Percentiles rank a stretch among this genome's conserved stretches.
Conservation (phyloP, 2,329 filamentous ascomycete species). For the Penicillium sp. region DNA sequence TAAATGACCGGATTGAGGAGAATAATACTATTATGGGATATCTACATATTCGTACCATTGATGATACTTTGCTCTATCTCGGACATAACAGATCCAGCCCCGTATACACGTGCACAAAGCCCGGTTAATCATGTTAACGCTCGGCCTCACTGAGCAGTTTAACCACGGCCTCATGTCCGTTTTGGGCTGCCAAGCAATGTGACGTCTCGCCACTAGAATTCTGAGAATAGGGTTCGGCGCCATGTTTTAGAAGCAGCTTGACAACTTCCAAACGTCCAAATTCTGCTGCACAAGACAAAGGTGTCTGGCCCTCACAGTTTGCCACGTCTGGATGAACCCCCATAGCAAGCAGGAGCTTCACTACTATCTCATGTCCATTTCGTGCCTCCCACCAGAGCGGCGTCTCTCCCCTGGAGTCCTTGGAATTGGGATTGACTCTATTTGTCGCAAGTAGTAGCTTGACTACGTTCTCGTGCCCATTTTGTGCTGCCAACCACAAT, state of each 20-base stretch:
- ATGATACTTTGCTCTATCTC: too few relatives aligned
- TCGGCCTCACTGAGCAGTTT: background rate
- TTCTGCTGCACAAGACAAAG: background rate
- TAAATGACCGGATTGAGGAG: background rate
- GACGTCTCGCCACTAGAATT: background rate
- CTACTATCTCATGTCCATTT: background rate
- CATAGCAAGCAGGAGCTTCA: background rate
- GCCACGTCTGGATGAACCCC: background rate
- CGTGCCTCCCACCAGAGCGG: conserved; percentile 1
- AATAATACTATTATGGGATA: background rate
- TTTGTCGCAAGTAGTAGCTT: conserved; percentile 1
- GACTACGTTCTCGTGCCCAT: conserved; percentile 1
- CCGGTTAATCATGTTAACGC: background rate
- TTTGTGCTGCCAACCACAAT: background rate
- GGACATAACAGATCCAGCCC: too few relatives aligned
- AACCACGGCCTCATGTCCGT: background rate
- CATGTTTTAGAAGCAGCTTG: background rate
- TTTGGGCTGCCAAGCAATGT: background rate
- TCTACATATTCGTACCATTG: too few relatives aligned
- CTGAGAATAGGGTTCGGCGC: background rate
- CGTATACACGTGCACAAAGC: too few relatives aligned
- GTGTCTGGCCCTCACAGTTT: background rate
- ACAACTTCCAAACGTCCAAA: background rate
- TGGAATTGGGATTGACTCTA: background rate
- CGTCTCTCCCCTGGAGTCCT: background rate